phyloP scores from a whole-genome alignment of 768 basidiomycete species.

The Suillus plorans region DNA sequence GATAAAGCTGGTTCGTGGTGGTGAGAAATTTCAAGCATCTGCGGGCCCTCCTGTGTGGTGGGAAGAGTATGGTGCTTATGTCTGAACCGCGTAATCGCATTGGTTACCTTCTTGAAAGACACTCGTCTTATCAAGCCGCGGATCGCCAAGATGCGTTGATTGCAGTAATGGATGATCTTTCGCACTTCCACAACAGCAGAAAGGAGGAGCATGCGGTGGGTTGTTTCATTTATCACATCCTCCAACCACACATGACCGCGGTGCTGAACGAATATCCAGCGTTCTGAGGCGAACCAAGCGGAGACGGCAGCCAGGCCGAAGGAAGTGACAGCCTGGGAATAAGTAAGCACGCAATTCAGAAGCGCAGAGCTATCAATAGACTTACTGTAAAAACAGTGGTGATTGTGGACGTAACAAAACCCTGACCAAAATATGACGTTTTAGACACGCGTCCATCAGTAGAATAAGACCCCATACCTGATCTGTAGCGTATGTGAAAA shows the following conservation, averaged over 20 bases:
- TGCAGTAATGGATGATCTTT: constrained; percentile 23
- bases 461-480: constrained; percentile 47
- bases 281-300: constrained; percentile 52
- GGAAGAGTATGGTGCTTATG: constrained; percentile 1
- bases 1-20: constrained; percentile 25
- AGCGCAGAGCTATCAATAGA: constrained; percentile 1
- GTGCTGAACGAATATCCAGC: constrained; percentile 47
- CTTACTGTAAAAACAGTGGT: constrained; percentile 70
- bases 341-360: constrained; percentile 11
- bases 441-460: constrained; percentile 16
- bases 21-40: not conserved
- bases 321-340: constrained; percentile 35
- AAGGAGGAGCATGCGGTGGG: constrained; percentile 26
- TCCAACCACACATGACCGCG: constrained; percentile 53
- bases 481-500: constrained; percentile 72
- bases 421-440: constrained; percentile 35
- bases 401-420: constrained; percentile 59
- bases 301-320: constrained; percentile 51
- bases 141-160: constrained; percentile 15
- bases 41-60: not conserved
- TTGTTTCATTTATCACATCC: constrained; percentile 38
- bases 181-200: constrained; percentile 18
- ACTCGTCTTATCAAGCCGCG: constrained; percentile 25
- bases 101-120: constrained; percentile 3
- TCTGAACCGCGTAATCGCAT: not conserved